Percentiles rank a stretch among this genome's conserved stretches.
Evolutionary conservation across 2,329 filamentous ascomycete species (phyloP).

Genomic region (Penicillium hordei): DNA sequence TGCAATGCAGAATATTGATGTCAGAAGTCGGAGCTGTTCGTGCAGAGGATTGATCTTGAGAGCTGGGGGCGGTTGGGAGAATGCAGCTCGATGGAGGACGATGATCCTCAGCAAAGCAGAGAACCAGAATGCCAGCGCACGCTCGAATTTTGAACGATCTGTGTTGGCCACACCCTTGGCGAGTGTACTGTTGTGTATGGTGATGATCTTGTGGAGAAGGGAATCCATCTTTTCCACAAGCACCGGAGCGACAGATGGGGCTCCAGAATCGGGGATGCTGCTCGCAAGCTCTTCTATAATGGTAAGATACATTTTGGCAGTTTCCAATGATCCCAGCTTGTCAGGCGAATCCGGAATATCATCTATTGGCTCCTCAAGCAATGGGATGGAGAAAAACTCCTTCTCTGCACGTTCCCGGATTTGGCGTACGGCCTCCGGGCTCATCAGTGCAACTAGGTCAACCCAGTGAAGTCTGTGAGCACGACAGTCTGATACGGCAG

Average conservation of each 20-base stretch:
- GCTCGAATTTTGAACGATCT: conserved; percentile 30
- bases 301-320: conserved; percentile 38
- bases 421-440: conserved; percentile 39
- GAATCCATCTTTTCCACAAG: conserved; percentile 44
- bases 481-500: conserved; percentile 38
- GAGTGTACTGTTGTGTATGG: conserved; percentile 26
- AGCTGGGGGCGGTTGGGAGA: conserved; percentile 28
- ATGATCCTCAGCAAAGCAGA: conserved; percentile 43
- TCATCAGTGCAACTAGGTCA: conserved; percentile 41
- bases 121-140: conserved; percentile 41
- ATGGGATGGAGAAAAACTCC: conserved; percentile 39
- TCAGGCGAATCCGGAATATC: conserved; percentile 9
- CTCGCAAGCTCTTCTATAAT: conserved; percentile 42
- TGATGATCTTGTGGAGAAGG: conserved; percentile 40
- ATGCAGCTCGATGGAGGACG: conserved; percentile 41
- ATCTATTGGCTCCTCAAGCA: conserved; percentile 29
- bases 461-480: conserved; percentile 40
- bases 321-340: conserved; percentile 27
- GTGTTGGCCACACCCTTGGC: conserved; percentile 18
- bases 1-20: conserved; percentile 43
- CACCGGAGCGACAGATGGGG: conserved; percentile 31
- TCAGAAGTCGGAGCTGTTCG: conserved; percentile 40
- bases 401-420: conserved; percentile 45
- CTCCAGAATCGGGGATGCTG: conserved; percentile 38
- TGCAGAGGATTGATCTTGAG: conserved; percentile 28